These are phyloP conservation scores for Alternaria consortialis DNA, from an alignment of 2,329 filamentous ascomycete species.

Conservation along the genomic window DNA sequence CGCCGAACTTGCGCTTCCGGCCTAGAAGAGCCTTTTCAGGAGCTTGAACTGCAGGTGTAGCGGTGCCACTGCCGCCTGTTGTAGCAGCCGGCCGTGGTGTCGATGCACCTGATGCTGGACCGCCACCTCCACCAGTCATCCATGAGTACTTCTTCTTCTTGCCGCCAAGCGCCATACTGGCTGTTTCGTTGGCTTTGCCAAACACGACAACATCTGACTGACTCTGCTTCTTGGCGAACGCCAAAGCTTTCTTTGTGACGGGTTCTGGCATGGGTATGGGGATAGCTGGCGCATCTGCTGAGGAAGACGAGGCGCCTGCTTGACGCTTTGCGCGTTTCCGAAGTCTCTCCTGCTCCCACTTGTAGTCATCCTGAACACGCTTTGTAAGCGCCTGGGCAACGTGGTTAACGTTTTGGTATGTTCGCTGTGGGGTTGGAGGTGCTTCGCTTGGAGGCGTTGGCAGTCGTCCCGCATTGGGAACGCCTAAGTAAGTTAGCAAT, in stretches of 20 bases:
- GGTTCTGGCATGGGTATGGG: constrained; percentile 52
- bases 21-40: constrained; percentile 59
- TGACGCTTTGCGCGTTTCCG: constrained; percentile 56
- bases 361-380: constrained; percentile 64
- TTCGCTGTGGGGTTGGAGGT: constrained; percentile 60
- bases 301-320: constrained; percentile 36
- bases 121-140: constrained; percentile 66
- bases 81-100: constrained; percentile 44
- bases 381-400: constrained; percentile 61
- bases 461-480: constrained; percentile 52
- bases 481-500: constrained; percentile 32
- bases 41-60: constrained; percentile 33
- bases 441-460: constrained; percentile 59
- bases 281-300: constrained; percentile 35
- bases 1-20: constrained; percentile 71
- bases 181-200: constrained; percentile 85
- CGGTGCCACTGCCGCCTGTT: constrained; percentile 35
- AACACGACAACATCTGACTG: constrained; percentile 81
- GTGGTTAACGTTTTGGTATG: constrained; percentile 64
- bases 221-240: constrained; percentile 75
- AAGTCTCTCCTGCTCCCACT: constrained; percentile 72
- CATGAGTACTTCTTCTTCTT: constrained; percentile 76
- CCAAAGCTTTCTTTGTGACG: constrained; percentile 87
- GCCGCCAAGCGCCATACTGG: constrained; percentile 77
- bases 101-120: constrained; percentile 41